Base-by-base conservation (phyloP, 2,329 filamentous ascomycete genomes). In the Aspergillus ruber region DNA sequence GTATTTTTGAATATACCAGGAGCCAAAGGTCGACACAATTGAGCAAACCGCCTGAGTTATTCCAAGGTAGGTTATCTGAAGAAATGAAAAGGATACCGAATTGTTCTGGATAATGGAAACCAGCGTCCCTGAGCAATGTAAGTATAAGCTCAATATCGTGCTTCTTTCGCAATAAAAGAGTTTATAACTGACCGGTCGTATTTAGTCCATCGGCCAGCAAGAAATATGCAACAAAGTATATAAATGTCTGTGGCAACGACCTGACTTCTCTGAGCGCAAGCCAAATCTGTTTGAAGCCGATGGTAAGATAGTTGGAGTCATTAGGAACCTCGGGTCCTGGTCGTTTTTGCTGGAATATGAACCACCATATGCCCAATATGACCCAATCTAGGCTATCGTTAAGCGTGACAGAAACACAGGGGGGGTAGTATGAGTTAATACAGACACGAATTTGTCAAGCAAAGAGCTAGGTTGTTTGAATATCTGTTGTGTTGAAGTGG, bases 231-330 rank as follows among this genome's bases (percentile, higher is more conserved):
- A 71, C 29, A 20, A 71, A 69, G 46, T 72, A 72, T 2, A 67
- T 54, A 42, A 70, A 70, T 3, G 66, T 71, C 45, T 72, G 70
- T 2, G 69, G 69, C 3, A 72, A 56, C 20, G 67, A 57, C 5
- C 61, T 56, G 15, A 71, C 60, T 52, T 72, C 68, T 33, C 58
- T 55, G 15, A 70, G 46, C 0, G 69, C 67, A 10, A 71, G 56
- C 55, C 64, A 67, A 2, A 71, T 65, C 51, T 73, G 69, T 48
- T 70, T 72, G 56, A 68, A 67, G 0, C 69, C 70, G 43, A 73
- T 69, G 1, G 64, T 72, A 1, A 59, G 47, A 44, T 71, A 71
- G 33, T 52, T 69, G 18, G 66, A 70, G 0, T 69, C 69, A 43
- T 68, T 61, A 4, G 69, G 70, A 18, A 72, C 56, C 20, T 59